These are phyloP conservation scores for Trichoderma breve DNA, from an alignment of 2,329 filamentous ascomycete species.

Conservation along the genomic window DNA sequence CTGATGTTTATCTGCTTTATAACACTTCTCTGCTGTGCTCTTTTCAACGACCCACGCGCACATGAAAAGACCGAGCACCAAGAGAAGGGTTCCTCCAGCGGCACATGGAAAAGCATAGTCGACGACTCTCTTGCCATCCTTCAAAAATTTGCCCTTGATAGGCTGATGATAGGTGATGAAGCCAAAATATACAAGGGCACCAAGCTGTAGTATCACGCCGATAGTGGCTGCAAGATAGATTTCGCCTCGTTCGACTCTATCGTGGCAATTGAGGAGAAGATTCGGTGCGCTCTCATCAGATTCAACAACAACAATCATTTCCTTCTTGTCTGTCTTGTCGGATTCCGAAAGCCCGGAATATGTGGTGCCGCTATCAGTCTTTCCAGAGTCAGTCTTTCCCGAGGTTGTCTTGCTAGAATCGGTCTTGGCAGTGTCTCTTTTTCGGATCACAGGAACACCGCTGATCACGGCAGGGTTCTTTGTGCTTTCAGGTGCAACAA, in stretches of 20 bases:
- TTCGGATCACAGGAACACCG: background rate
- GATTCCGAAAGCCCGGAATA: too few species aligned
- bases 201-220: background rate
- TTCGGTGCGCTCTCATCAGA: background rate
- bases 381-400: background rate
- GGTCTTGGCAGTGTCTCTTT: background rate
- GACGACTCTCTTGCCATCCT: background rate
- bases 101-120: conserved; percentile 30
- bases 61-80: conserved; percentile 30
- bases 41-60: conserved; percentile 34
- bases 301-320: background rate
- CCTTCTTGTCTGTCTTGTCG: background rate
- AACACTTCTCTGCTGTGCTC: conserved; percentile 30
- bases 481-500: too few species aligned
- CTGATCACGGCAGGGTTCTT: too few species aligned
- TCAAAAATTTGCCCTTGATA: background rate
- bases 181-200: background rate
- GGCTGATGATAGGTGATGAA: background rate
- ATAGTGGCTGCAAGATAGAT: background rate
- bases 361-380: background rate
- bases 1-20: background rate
- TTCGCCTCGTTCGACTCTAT: background rate
- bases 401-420: background rate
- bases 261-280: conserved; percentile 1
- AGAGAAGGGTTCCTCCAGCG: conserved; percentile 28